phyloP scores from a whole-genome alignment of 2,329 filamentous ascomycete genomes.

The Drechslerella coelobrocha region DNA sequence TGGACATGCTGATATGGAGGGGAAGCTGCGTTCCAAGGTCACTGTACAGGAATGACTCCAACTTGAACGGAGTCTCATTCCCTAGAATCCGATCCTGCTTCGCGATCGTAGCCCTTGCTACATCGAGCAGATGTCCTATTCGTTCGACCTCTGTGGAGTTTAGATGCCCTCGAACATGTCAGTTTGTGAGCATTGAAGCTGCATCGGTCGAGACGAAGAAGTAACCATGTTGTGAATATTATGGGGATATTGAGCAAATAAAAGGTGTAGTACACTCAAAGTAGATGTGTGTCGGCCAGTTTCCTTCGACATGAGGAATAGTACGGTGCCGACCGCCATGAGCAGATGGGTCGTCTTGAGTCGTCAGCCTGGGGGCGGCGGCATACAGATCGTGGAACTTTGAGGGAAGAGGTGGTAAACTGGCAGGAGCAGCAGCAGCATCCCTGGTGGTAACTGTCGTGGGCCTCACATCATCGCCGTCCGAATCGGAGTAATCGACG shows the following conservation, averaged over 20 bases:
- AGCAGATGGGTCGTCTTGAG: conserved; percentile 79
- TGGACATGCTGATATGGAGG: conserved; percentile 88
- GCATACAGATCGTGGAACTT: conserved; percentile 90
- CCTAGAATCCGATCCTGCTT: conserved; percentile 26
- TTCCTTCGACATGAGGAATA: conserved; percentile 82
- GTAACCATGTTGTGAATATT: neutral
- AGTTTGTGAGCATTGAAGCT: conserved; percentile 26
- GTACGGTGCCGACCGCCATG: conserved; percentile 84
- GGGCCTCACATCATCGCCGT: conserved; percentile 68
- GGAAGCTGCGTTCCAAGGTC: conserved; percentile 79
- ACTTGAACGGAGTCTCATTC: conserved; percentile 56
- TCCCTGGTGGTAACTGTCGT: conserved; percentile 49
- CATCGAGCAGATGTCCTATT: conserved; percentile 14
- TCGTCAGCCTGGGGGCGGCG: conserved; percentile 76
- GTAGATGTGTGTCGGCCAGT: conserved; percentile 93
- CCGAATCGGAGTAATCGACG: conserved; percentile 83
- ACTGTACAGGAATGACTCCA: conserved; percentile 75
- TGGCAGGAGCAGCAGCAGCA: conserved; percentile 47
- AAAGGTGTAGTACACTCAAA: conserved; percentile 75
- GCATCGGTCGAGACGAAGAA: conserved; percentile 17
- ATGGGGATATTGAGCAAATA: conserved; percentile 2
- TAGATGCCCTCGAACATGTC: conserved; percentile 64
- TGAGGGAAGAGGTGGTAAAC: conserved; percentile 76
- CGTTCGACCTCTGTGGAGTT: conserved; percentile 59
- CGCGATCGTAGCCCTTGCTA: conserved; percentile 14